Evolutionary conservation across 495 filamentous ascomycete genomes (phyloP).

Genomic region (Talaromyces stipitatus): DNA sequence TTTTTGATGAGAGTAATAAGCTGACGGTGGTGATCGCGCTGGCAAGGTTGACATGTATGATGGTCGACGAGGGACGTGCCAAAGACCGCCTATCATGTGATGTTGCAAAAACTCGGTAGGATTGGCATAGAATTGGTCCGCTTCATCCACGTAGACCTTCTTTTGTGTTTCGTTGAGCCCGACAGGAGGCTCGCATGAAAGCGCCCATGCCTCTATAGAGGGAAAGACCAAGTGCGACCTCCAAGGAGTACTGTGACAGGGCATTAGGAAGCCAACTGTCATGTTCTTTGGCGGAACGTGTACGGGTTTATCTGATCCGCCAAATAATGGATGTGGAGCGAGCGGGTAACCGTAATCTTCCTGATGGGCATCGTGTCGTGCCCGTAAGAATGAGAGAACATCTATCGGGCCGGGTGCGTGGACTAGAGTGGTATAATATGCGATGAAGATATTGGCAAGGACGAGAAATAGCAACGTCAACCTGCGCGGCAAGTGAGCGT

Average conservation of each 20-base stretch:
- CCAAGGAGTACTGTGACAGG: conserved; percentile 98
- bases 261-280: conserved; percentile 87
- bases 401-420: conserved; percentile 74
- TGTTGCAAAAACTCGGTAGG: conserved; percentile 51
- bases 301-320: conserved; percentile 1
- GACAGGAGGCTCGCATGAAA: conserved; percentile 87
- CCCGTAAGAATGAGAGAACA: conserved; percentile 65
- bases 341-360: conserved; percentile 5
- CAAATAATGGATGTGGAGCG: conserved; percentile 8
- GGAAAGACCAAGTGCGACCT: conserved; percentile 75
- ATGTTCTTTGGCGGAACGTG: conserved; percentile 28
- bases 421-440: conserved; percentile 61
- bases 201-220: conserved; percentile 70
- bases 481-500: conserved; percentile 34
- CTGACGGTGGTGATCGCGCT: not conserved
- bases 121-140: conserved; percentile 77
- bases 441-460: conserved; percentile 60
- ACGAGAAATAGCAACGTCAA: conserved; percentile 52
- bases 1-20: not conserved
- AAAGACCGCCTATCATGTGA: conserved; percentile 37
- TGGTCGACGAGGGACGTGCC: conserved; percentile 32
- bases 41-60: conserved; percentile 16
- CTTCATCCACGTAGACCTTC: conserved; percentile 71
- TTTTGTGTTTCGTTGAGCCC: conserved; percentile 50
- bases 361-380: conserved; percentile 40